Percentiles rank a stretch among this genome's conserved stretches.
phyloP scores from a whole-genome alignment of 2,329 filamentous ascomycete genomes.

The Nigrospora osmanthi region DNA sequence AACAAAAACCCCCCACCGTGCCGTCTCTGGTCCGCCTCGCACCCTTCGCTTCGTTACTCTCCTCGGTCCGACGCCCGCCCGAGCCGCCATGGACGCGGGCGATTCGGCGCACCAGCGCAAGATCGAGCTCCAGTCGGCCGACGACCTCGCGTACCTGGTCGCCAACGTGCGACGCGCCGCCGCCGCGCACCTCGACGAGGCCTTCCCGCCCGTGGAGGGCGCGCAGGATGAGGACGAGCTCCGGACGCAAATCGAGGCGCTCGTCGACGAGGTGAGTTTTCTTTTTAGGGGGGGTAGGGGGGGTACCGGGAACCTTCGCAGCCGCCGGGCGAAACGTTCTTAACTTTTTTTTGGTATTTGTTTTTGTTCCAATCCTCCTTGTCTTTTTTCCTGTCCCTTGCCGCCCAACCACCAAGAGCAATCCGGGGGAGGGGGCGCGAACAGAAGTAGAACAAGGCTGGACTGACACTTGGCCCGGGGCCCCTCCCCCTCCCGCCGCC shows the following conservation, averaged over 20 bases:
- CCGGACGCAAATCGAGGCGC: conserved; percentile 48
- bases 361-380: background rate
- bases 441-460: background rate
- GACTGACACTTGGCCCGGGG: background rate
- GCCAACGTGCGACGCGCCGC: conserved; percentile 63
- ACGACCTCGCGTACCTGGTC: conserved; percentile 65
- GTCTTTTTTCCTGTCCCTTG: background rate
- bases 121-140: conserved; percentile 71
- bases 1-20: no score
- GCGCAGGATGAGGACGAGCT: conserved; percentile 44
- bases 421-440: no score
- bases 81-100: conserved; percentile 11
- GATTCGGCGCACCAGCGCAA: conserved; percentile 47
- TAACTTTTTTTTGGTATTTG: no score
- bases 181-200: conserved; percentile 56
- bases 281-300: no score
- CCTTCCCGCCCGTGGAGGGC: conserved; percentile 57
- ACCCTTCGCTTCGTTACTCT: no score
- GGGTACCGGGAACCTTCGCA: background rate
- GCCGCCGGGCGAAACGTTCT: background rate
- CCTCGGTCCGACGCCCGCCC: no score
- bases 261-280: conserved; percentile 47
- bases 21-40: no score
- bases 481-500: background rate
- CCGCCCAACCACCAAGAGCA: no score